Evolutionary conservation across 2,329 filamentous ascomycete species (phyloP), one percentile per base, ranked within the genome.

Genomic region (Ophiostoma triangulosporum): DNA sequence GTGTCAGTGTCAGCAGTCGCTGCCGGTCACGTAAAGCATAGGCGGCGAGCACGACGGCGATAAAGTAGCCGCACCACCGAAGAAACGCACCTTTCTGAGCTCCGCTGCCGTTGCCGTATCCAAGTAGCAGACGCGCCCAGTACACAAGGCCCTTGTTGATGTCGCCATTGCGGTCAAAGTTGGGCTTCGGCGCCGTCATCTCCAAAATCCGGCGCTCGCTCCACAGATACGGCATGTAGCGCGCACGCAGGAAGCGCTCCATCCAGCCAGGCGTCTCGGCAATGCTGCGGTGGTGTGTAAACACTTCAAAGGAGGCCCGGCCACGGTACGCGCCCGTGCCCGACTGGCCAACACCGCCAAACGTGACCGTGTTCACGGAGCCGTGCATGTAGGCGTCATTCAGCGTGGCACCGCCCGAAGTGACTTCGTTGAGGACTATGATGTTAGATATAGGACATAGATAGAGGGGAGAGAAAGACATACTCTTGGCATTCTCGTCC

Each of bases 301-400:
- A 86, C 59, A 70, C 70, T 60, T 87, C 82, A 66, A 86, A 87
- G 2, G 75, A 79, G n/a, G 84, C 75, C 63, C 81, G 81, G 56
- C 89, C 89, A 61, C 86, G 81, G 72, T 94, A 94, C 29, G 78
- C 72, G 57, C 88, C 88, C 57, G 77, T 76, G 52, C 88, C 88
- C 45, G 83, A 88, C 60, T 84, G 78, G 58, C 89, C 88, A 7
- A 95, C 84, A 61, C 88, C 88, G 58, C 89, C 89, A 65, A 95
- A 95, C 35, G 84, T 74, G 2, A 93, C 71, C 2, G 82, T 86
- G 31, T 79, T 76, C 58, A 93, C 76, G 22, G 77, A 75, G 56
- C 76, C 64, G 62, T 75, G 72, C 57, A 65, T 67, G 60, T 64
- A 69, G 12, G 62, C 46, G 62, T 72, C 84, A 76, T 72, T 88